phyloP scores from a whole-genome alignment of 1,139 yeast species.

The Wickerhamomyces sp. region DNA sequence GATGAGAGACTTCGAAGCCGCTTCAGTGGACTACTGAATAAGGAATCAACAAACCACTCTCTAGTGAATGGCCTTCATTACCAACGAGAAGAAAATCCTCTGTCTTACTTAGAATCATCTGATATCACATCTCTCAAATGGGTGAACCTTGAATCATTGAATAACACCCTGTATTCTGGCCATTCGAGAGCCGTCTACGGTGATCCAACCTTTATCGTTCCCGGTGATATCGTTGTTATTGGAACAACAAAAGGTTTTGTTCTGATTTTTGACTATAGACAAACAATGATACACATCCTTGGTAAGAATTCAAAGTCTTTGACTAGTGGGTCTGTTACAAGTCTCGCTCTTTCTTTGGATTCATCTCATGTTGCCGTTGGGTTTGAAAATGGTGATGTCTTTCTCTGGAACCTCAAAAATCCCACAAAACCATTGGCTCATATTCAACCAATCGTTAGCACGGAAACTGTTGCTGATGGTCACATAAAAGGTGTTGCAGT shows the following conservation, averaged over 20 bases:
- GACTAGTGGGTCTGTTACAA: slow-evolving; percentile 39
- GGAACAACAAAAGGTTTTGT: slow-evolving; percentile 62
- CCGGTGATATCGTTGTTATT: slow-evolving; percentile 49
- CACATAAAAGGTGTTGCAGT: slow-evolving; percentile 46
- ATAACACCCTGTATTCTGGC: slow-evolving; percentile 34
- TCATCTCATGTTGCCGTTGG: slow-evolving; percentile 43
- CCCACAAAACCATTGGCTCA: slow-evolving; percentile 19
- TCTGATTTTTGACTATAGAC: slow-evolving; percentile 61
- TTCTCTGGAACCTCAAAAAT: slow-evolving; percentile 37
- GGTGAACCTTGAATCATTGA: slow-evolving; percentile 38
- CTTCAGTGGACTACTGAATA: slow-evolving; percentile 18
- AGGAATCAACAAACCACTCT: not conserved
- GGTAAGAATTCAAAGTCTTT: slow-evolving; percentile 22
- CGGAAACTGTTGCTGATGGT: slow-evolving; percentile 39
- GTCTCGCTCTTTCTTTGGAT: slow-evolving; percentile 44
- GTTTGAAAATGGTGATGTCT: slow-evolving; percentile 37
- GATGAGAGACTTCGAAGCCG: slow-evolving; percentile 28
- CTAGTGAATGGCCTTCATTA: not conserved
- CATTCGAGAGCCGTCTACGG: slow-evolving; percentile 42
- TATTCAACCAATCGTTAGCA: slow-evolving; percentile 19
- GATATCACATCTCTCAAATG: slow-evolving; percentile 31
- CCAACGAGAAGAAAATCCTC: not conserved
- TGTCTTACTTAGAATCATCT: too few relatives aligned
- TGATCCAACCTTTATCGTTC: slow-evolving; percentile 39
- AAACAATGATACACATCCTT: slow-evolving; percentile 40